A percentile compares a stretch with the other conserved stretches of the same genome.
These are phyloP conservation scores for Hypoxylon sp. DNA, from an alignment of 2,329 filamentous ascomycete species.

Conservation along the genomic window DNA sequence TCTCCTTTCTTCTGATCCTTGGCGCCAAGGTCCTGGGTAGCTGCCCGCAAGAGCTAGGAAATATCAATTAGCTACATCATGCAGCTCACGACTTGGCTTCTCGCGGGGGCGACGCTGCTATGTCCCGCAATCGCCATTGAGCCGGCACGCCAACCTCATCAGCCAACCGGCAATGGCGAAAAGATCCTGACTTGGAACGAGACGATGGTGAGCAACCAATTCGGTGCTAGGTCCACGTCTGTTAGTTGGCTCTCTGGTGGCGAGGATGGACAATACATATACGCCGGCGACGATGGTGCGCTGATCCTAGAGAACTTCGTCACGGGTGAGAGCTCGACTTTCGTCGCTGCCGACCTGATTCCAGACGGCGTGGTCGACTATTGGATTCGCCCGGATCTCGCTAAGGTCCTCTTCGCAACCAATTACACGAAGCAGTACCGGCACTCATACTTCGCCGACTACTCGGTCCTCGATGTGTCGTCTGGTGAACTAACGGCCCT, in stretches of 20 bases:
- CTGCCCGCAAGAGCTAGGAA: not conserved
- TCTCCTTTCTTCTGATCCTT: not conserved
- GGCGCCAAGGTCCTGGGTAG: not conserved
- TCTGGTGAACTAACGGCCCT: slow-evolving; percentile 69
- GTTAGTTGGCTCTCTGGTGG: slow-evolving; percentile 72
- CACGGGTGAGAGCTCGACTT: slow-evolving; percentile 68
- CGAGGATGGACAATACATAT: slow-evolving; percentile 74
- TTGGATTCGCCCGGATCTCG: slow-evolving; percentile 72
- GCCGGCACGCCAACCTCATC: slow-evolving; percentile 67
- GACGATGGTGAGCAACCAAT: slow-evolving; percentile 64
- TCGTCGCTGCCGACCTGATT: slow-evolving; percentile 71
- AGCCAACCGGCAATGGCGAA: slow-evolving; percentile 69
- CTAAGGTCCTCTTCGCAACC: slow-evolving; percentile 72
- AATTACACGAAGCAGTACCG: slow-evolving; percentile 79
- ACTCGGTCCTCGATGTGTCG: slow-evolving; percentile 74
- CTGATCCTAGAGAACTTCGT: slow-evolving; percentile 74
- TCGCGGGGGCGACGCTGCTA: slow-evolving; percentile 43
- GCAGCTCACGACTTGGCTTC: slow-evolving; percentile 38
- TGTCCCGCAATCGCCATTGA: slow-evolving; percentile 58
- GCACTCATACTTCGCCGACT: slow-evolving; percentile 77
- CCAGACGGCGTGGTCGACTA: slow-evolving; percentile 70
- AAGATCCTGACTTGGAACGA: slow-evolving; percentile 73
- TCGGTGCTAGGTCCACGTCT: slow-evolving; percentile 63
- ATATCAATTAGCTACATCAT: slow-evolving; percentile 34
- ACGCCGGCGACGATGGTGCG: slow-evolving; percentile 63